Conservation (phyloP, 768 basidiomycete genomes). For the Lactarius quietus region DNA sequence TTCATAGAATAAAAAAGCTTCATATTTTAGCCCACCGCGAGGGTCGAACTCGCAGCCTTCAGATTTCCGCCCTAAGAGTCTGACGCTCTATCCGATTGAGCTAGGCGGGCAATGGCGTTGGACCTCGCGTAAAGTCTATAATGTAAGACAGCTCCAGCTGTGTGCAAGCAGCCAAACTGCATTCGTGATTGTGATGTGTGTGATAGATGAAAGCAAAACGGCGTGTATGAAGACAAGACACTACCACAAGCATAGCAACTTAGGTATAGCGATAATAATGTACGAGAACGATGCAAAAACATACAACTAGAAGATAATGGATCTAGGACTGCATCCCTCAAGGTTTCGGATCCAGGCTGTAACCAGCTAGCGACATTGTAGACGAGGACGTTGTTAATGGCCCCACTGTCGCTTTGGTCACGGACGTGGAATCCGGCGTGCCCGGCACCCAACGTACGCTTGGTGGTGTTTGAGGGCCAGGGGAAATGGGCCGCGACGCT, state of each 20-base stretch:
- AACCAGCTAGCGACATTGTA: constrained; percentile 24
- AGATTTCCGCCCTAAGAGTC: constrained; percentile 51
- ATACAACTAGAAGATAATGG: background rate
- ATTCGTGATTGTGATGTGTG: constrained; percentile 7
- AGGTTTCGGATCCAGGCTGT: constrained; percentile 24
- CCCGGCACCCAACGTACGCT: constrained; percentile 25
- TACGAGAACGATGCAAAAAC: background rate
- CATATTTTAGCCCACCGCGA: constrained; percentile 51
- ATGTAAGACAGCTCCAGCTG: too few species aligned
- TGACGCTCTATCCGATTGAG: constrained; percentile 68
- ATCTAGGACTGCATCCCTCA: constrained; percentile 9
- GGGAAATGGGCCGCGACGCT: constrained; percentile 56
- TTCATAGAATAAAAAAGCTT: constrained; percentile 23
- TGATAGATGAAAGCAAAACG: constrained; percentile 14
- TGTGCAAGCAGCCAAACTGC: background rate
- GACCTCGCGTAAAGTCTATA: background rate
- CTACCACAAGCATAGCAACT: constrained; percentile 3
- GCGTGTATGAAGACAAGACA: constrained; percentile 2
- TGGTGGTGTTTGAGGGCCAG: constrained; percentile 37
- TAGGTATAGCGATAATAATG: constrained; percentile 22
- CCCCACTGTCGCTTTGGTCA: constrained; percentile 19
- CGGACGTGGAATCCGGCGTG: constrained; percentile 16
- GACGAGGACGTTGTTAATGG: constrained; percentile 22
- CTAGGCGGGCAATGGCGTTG: constrained; percentile 46
- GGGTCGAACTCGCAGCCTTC: constrained; percentile 64